phyloP scores from a whole-genome alignment of 139 green algal genomes.

The Edaphochlamys debaryana region DNA sequence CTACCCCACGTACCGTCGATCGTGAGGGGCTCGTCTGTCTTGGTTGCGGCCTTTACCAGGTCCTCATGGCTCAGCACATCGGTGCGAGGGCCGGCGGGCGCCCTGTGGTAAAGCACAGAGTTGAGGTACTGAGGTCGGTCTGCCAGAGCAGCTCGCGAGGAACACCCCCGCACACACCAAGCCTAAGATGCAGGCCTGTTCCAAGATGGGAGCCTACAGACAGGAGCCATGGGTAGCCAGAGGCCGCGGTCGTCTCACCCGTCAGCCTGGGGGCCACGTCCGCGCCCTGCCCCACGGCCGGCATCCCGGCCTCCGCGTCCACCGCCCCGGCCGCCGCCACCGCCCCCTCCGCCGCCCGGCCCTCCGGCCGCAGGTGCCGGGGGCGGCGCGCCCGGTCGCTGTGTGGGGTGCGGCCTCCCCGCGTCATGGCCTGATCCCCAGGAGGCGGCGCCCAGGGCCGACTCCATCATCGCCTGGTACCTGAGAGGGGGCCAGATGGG shows the following conservation, averaged over 20 bases:
- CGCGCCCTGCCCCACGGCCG: too few species aligned
- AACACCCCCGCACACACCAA: not conserved
- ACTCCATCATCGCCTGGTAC: conserved; percentile 36
- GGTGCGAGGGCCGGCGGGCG: not conserved
- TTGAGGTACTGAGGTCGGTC: too few species aligned
- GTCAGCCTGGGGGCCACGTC: too few species aligned
- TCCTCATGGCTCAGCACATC: conserved; percentile 26
- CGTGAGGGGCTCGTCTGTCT: too few species aligned
- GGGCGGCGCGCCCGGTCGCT: not conserved
- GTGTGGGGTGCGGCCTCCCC: not conserved
- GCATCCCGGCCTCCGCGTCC: not conserved
- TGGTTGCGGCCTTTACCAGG: conserved; percentile 7
- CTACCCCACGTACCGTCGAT: too few species aligned
- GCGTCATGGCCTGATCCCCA: conserved; percentile 22
- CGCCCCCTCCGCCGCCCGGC: not conserved
- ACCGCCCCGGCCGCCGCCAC: not conserved
- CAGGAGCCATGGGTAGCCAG: too few species aligned
- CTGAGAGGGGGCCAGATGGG: not conserved
- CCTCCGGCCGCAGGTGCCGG: not conserved
- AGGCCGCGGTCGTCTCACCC: too few species aligned
- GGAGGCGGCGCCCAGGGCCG: conserved; percentile 30
- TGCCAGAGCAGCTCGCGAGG: not conserved
- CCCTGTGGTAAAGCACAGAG: too few species aligned
- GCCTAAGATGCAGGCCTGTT: not conserved
- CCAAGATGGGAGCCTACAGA: too few species aligned